These are phyloP conservation scores for Apiospora kogelbergensis DNA, from an alignment of 2,329 filamentous ascomycete species.

Conservation along the genomic window DNA sequence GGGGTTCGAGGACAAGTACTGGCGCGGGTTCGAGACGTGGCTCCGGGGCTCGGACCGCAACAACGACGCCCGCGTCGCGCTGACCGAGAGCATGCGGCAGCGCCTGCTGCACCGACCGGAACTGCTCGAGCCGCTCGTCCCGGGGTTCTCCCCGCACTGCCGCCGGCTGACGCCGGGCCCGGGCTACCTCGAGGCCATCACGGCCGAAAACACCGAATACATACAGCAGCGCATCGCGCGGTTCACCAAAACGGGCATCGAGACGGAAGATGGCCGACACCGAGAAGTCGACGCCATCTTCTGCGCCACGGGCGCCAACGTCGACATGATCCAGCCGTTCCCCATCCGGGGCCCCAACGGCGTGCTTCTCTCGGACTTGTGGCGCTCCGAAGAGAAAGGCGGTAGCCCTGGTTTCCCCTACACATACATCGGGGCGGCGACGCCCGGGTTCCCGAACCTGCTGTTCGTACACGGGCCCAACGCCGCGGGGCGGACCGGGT, in stretches of 20 bases:
- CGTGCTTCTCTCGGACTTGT: constrained; percentile 53
- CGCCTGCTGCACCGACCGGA: constrained; percentile 55
- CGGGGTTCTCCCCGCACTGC: constrained; percentile 64
- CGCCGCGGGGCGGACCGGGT: constrained; percentile 60
- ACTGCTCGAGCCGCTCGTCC: constrained; percentile 55
- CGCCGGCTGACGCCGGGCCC: constrained; percentile 65
- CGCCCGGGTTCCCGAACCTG: constrained; percentile 67
- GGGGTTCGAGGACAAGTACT: constrained; percentile 60
- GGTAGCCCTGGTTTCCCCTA: constrained; percentile 63
- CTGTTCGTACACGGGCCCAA: constrained; percentile 65
- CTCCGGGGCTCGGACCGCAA: constrained; percentile 55
- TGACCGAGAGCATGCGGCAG: constrained; percentile 51
- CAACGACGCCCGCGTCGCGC: constrained; percentile 44
- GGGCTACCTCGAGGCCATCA: constrained; percentile 66
- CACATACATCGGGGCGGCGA: constrained; percentile 64
- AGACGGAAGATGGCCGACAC: constrained; percentile 55
- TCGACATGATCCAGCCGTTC: constrained; percentile 59
- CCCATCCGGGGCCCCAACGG: constrained; percentile 53
- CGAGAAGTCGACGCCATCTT: constrained; percentile 64
- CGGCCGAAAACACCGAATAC: constrained; percentile 61
- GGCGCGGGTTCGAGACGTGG: constrained; percentile 54
- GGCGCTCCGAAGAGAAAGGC: constrained; percentile 43
- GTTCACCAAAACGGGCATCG: constrained; percentile 60
- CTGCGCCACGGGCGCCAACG: constrained; percentile 68
- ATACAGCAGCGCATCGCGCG: constrained; percentile 56